Conservation (phyloP, 2,329 filamentous ascomycete species). For the Colletotrichum somersetense region DNA sequence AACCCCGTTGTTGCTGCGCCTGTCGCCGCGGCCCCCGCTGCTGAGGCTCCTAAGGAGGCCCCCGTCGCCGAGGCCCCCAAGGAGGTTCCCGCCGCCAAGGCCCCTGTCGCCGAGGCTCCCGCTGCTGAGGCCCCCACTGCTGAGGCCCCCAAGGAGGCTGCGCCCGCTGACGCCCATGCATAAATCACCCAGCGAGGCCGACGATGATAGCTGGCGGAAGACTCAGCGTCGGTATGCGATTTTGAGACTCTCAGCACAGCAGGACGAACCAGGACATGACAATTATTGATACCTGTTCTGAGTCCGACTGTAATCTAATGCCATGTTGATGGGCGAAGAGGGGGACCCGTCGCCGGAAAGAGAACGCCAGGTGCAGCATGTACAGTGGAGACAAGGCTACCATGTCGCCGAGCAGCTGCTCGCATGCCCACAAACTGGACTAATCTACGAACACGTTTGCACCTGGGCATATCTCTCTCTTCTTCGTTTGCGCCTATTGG, state of each 20-base stretch:
- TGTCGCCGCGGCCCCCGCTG: background rate
- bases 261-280: background rate
- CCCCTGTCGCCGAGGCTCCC: too few relatives aligned
- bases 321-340: slow-evolving; percentile 9
- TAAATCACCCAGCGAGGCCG: background rate
- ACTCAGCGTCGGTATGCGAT: background rate
- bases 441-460: slow-evolving; percentile 28
- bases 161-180: slow-evolving; percentile 14
- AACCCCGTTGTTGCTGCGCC: background rate
- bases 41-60: background rate
- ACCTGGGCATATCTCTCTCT: background rate
- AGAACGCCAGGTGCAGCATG: slow-evolving; percentile 5
- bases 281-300: slow-evolving; percentile 25
- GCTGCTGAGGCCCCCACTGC: background rate
- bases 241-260: background rate
- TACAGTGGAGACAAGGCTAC: slow-evolving; percentile 14
- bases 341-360: background rate
- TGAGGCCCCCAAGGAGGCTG: background rate
- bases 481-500: background rate
- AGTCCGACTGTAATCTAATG: slow-evolving; percentile 21
- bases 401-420: slow-evolving; percentile 12
- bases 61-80: too few relatives aligned
- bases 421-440: slow-evolving; percentile 9
- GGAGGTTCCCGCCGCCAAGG: too few relatives aligned
- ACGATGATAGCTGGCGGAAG: slow-evolving; percentile 6